Evolutionary conservation across 2,329 filamentous ascomycete genomes (phyloP), one percentile per base, ranked within the genome.

Genomic region (Fusarium verticillioides): DNA sequence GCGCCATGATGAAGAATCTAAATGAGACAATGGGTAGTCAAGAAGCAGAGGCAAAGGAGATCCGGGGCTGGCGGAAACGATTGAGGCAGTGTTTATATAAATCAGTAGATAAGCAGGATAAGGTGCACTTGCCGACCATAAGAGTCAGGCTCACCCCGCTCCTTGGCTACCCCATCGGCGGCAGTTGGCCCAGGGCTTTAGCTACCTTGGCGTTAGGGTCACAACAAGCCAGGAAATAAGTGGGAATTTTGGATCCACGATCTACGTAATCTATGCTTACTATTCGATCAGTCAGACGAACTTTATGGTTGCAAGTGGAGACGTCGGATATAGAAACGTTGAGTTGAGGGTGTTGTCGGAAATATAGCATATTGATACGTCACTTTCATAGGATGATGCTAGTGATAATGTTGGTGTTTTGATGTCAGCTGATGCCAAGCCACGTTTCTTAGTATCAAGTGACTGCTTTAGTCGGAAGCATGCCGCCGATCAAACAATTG

Each of bases 241-340:
- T 40, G 62, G 62, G 46, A 39, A 52, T 18, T 53, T n/a, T 19
- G 23, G 23, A 23, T 37, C 34, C 46, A 52, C 46, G 39, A 63
- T 63, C 49, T 39, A 42, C 59, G 26, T 23, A 39, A 34, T 37
- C 6, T 47, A 42, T 69, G 66, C 67, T 69, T 54, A 70, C 66
- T 13, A 59, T 36, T 59, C 42, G 43, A 70, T 69, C 67, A 69
- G 65, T 70, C 67, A 70, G 65, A 69, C 49, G 19, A 36, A 37
- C 50, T 42, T 43, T 30, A 28, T 28, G 46, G 49, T 42, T 57
- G 37, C 23, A 26, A 12, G 65, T 58, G 66, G 65, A 49, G 32
- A 53, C 21, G 16, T 37, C 42, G 64, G 30, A n/a, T 58, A 26
- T 42, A 59, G 16, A 4, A 9, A 1, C 2, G 21, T 19, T 0